These are phyloP conservation scores for Triadica sebifera DNA, from an alignment of 345 rosid genomes.

Conservation along the genomic window DNA sequence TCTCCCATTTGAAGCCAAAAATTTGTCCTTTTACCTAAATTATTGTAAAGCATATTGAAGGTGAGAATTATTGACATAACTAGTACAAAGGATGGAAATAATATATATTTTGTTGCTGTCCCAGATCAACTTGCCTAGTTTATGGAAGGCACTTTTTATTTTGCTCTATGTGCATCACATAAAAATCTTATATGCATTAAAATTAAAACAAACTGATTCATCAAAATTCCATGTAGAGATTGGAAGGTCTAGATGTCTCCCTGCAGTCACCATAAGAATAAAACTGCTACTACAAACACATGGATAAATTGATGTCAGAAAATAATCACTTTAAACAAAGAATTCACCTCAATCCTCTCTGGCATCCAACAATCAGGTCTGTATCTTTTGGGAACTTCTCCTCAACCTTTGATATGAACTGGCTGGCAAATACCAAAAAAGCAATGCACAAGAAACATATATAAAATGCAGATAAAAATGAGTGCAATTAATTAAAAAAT, in stretches of 20 bases:
- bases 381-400: slow-evolving; percentile 76
- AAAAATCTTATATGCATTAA: neutral
- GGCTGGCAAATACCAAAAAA: slow-evolving; percentile 41
- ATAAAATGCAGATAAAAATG: slow-evolving; percentile 1
- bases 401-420: slow-evolving; percentile 62
- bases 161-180: neutral
- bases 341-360: slow-evolving; percentile 83
- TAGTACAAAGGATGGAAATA: too few species aligned
- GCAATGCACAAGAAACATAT: slow-evolving; percentile 11
- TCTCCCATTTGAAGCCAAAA: neutral
- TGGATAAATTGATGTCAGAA: neutral
- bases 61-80: neutral
- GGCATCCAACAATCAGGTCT: slow-evolving; percentile 88
- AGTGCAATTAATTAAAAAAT: slow-evolving; percentile 5
- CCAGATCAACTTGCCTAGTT: too few species aligned
- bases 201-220: slow-evolving; percentile 1
- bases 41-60: neutral
- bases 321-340: slow-evolving; percentile 6
- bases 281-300: neutral
- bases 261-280: neutral
- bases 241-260: neutral
- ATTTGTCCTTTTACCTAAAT: neutral
- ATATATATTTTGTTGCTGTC: neutral
- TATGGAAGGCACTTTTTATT: neutral
- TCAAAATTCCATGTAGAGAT: too few species aligned